These are phyloP conservation scores for Fonsecaea pedrosoi DNA, from an alignment of 2,329 filamentous ascomycete genomes.

Conservation along the genomic window DNA sequence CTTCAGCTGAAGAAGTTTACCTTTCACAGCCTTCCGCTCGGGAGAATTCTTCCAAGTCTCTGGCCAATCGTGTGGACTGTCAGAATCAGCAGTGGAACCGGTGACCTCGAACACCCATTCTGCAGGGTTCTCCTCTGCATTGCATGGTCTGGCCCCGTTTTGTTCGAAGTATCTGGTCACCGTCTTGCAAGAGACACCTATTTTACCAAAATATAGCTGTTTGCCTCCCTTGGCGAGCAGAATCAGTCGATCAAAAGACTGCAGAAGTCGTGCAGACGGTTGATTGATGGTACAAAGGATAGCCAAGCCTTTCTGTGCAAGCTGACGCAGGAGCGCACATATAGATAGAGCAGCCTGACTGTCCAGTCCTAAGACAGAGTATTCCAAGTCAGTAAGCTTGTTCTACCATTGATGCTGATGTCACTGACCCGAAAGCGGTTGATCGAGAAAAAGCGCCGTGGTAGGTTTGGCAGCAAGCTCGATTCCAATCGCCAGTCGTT, in stretches of 20 bases:
- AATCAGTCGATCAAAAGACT: conserved; percentile 74
- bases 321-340: conserved; percentile 69
- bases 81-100: too few relatives aligned
- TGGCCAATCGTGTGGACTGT: too few relatives aligned
- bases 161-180: conserved; percentile 71
- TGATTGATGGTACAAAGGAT: conserved; percentile 76
- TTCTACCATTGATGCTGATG: too few relatives aligned
- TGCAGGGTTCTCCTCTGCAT: conserved; percentile 65
- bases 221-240: conserved; percentile 71
- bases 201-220: conserved; percentile 73
- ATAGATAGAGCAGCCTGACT: conserved; percentile 71
- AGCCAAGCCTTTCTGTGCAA: conserved; percentile 69
- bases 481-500: conserved; percentile 73
- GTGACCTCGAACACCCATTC: conserved; percentile 45
- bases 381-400: too few relatives aligned
- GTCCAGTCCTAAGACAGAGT: conserved; percentile 54
- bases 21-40: too few relatives aligned
- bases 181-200: conserved; percentile 68
- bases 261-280: conserved; percentile 69
- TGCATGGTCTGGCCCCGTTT: conserved; percentile 66
- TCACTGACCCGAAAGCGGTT: conserved; percentile 66
- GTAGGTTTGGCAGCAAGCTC: conserved; percentile 72
- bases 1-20: too few relatives aligned
- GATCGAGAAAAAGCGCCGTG: conserved; percentile 72
- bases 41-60: too few relatives aligned